phyloP scores from a whole-genome alignment of 257 asterid species.

The Capsicum chinense region DNA sequence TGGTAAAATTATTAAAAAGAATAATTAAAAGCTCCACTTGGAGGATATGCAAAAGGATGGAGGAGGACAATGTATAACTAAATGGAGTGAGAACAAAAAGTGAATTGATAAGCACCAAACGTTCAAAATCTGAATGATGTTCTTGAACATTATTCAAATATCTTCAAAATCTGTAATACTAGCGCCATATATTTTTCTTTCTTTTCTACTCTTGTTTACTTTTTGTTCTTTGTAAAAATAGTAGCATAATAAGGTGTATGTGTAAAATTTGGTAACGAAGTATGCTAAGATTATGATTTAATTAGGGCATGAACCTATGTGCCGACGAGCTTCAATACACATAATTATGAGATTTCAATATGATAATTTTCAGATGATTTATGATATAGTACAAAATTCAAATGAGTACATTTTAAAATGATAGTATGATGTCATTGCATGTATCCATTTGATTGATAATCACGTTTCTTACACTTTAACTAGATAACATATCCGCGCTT shows the following conservation, averaged over 20 bases:
- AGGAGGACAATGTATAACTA: background rate
- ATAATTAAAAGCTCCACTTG: background rate
- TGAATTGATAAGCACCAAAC: background rate
- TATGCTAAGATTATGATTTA: background rate
- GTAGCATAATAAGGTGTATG: background rate
- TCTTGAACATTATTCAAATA: background rate
- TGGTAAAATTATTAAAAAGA: background rate
- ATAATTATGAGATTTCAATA: too few relatives aligned
- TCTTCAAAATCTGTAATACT: background rate
- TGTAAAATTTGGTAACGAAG: background rate
- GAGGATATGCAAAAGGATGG: background rate
- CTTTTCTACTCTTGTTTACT: background rate
- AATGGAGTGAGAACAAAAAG: background rate
- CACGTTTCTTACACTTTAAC: too few relatives aligned
- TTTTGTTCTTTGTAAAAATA: background rate
- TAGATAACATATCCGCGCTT: too few relatives aligned
- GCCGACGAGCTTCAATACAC: too few relatives aligned
- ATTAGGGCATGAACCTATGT: too few relatives aligned
- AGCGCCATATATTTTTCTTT: background rate
- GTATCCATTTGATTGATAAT: too few relatives aligned
- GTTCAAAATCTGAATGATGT: background rate
- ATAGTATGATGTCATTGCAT: too few relatives aligned
- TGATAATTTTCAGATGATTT: too few relatives aligned
- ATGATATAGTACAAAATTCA: too few relatives aligned
- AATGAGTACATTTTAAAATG: too few relatives aligned